Conservation (phyloP, 2,329 filamentous ascomycete species). For the Hortaea sp. region DNA sequence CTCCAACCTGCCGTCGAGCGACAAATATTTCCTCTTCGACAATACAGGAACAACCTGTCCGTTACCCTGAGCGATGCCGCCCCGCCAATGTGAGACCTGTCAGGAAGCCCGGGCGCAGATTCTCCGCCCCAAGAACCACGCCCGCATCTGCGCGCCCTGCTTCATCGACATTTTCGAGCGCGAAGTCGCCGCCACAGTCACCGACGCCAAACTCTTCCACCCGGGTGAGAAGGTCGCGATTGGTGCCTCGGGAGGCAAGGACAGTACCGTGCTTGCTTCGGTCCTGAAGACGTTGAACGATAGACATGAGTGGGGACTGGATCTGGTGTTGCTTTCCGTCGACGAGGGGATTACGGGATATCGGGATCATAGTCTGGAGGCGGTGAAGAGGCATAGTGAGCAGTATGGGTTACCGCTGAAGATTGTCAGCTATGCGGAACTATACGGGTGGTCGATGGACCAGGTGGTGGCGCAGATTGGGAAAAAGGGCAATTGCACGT, state of each 20-base stretch:
- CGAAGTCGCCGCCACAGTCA: slow-evolving; percentile 90
- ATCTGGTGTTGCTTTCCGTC: slow-evolving; percentile 80
- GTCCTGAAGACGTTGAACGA: slow-evolving; percentile 93
- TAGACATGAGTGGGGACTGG: slow-evolving; percentile 72
- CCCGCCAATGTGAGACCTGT: slow-evolving; percentile 66
- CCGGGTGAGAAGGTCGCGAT: slow-evolving; percentile 84
- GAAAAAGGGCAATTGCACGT: slow-evolving; percentile 98
- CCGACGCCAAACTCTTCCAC: slow-evolving; percentile 66
- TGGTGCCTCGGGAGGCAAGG: slow-evolving; percentile 92
- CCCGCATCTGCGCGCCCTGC: slow-evolving; percentile 83
- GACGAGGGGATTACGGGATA: slow-evolving; percentile 98
- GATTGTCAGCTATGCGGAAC: slow-evolving; percentile 83
- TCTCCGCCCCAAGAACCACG: slow-evolving; percentile 85
- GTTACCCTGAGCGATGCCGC: slow-evolving; percentile 51
- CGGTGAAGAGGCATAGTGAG: slow-evolving; percentile 82
- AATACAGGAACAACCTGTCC: too few relatives aligned
- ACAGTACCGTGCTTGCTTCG: slow-evolving; percentile 89
- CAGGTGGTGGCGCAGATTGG: slow-evolving; percentile 93
- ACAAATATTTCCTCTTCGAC: too few relatives aligned
- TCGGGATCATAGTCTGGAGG: slow-evolving; percentile 89
- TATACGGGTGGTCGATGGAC: slow-evolving; percentile 99
- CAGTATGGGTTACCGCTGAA: slow-evolving; percentile 88
- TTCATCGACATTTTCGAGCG: slow-evolving; percentile 83
- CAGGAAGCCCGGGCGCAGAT: slow-evolving; percentile 71
- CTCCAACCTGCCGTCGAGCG: too few relatives aligned